Conservation (phyloP, 2,329 filamentous ascomycete genomes). For the Tolypocladium pustulatum region DNA sequence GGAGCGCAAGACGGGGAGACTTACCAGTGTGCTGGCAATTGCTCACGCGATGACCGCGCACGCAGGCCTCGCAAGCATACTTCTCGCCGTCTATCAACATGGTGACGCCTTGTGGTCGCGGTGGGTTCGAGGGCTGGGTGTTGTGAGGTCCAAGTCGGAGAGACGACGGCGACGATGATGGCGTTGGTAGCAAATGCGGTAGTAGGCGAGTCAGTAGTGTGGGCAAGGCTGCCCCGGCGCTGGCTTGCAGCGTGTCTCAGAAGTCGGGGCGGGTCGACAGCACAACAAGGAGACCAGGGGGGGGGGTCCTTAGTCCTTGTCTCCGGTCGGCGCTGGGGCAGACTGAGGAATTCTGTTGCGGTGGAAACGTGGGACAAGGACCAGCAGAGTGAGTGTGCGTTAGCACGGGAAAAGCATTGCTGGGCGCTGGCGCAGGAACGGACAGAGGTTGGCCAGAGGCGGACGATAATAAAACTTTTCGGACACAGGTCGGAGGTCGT, state of each 20-base stretch:
- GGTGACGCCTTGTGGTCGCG: conserved; percentile 11
- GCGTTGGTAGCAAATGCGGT: background rate
- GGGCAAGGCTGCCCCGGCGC: conserved; percentile 7
- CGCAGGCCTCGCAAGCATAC: conserved; percentile 95
- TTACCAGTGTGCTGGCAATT: conserved; percentile 93
- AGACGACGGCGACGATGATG: background rate
- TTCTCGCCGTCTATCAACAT: conserved; percentile 95
- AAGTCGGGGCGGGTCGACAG: conserved; percentile 7
- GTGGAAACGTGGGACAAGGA: conserved; percentile 4
- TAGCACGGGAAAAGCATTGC: background rate
- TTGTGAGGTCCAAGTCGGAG: background rate
- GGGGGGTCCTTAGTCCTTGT: conserved; percentile 7
- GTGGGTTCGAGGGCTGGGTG: background rate
- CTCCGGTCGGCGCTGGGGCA: conserved; percentile 6
- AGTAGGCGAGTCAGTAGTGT: conserved; percentile 2
- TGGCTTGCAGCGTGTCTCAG: conserved; percentile 8
- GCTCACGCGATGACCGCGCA: conserved; percentile 96
- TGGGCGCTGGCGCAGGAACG: background rate
- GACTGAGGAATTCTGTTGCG: conserved; percentile 5
- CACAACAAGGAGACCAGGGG: background rate
- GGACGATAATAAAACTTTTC: conserved; percentile 17
- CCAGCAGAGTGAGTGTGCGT: conserved; percentile 1
- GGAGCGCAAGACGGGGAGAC: conserved; percentile 23
- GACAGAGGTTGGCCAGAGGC: background rate
- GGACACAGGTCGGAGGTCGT: conserved; percentile 16